Conservation (phyloP, 129 eudicot genomes). For the Sambucus nigra region DNA sequence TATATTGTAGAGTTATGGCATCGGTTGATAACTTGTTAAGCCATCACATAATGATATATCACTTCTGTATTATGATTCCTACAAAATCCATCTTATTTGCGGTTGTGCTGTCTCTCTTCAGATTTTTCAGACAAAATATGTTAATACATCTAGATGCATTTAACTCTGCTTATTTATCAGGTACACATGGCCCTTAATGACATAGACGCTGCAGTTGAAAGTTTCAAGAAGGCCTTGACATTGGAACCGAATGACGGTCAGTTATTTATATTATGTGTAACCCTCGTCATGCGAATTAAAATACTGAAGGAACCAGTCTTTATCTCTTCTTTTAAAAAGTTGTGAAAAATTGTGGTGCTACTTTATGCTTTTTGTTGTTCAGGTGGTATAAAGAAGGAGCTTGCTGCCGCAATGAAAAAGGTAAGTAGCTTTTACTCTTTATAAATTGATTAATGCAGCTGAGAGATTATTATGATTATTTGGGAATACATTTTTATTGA, state of each 20-base stretch:
- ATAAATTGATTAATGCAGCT: not conserved
- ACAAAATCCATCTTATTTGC: too few relatives aligned
- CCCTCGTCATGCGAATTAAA: too few relatives aligned
- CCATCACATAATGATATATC: too few relatives aligned
- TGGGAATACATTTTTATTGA: not conserved
- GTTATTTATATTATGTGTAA: not conserved
- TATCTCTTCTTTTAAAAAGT: not conserved
- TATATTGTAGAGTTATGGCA: too few relatives aligned
- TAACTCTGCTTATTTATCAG: constrained; percentile 29
- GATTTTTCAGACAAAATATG: too few relatives aligned
- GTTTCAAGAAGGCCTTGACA: constrained; percentile 66
- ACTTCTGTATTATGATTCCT: too few relatives aligned
- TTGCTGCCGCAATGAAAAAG: constrained; percentile 74
- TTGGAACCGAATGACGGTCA: constrained; percentile 89
- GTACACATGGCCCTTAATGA: constrained; percentile 78
- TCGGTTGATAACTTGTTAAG: too few relatives aligned
- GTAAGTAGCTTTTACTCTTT: constrained; percentile 21
- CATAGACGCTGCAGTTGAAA: constrained; percentile 72
- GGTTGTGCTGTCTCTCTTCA: too few relatives aligned
- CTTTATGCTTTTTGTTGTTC: constrained; percentile 10
- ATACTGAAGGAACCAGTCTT: too few relatives aligned
- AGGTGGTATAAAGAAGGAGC: constrained; percentile 80
- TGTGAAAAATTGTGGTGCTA: not conserved
- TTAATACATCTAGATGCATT: too few relatives aligned
- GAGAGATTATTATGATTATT: not conserved